Evolutionary conservation across 108 stramenopile species (phyloP).

Genomic region (Cyclotella cryptica): DNA sequence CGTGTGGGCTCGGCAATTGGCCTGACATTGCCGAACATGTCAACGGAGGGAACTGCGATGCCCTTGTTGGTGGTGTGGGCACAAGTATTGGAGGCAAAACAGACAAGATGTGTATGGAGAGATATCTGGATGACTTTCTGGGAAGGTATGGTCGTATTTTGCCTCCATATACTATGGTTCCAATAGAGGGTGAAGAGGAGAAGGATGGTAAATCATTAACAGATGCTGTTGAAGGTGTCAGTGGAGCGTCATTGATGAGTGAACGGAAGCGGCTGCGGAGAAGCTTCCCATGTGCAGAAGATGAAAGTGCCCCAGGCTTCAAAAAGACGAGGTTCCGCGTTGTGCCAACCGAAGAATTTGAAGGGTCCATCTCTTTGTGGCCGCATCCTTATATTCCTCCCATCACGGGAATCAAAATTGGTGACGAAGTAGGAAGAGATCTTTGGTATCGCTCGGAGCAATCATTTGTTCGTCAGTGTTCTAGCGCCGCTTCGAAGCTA

Average conservation of each 20-base stretch:
- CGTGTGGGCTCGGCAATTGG: constrained; percentile 90
- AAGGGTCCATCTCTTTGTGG: constrained; percentile 63
- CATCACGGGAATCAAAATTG: constrained; percentile 52
- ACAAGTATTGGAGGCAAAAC: constrained; percentile 60
- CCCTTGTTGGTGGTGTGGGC: not conserved
- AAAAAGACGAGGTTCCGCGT: constrained; percentile 72
- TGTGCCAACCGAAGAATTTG: constrained; percentile 72
- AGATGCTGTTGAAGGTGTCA: constrained; percentile 21
- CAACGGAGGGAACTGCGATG: constrained; percentile 59
- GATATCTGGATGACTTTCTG: constrained; percentile 89
- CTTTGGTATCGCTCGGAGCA: constrained; percentile 79
- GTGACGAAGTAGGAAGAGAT: constrained; percentile 85
- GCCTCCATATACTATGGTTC: constrained; percentile 80
- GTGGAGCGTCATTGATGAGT: constrained; percentile 1
- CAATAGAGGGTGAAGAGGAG: constrained; percentile 39
- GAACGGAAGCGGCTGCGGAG: constrained; percentile 42
- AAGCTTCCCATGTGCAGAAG: constrained; percentile 18
- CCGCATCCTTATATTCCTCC: constrained; percentile 74
- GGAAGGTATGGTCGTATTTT: constrained; percentile 89
- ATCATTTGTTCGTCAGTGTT: constrained; percentile 64
- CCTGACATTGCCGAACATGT: constrained; percentile 86
- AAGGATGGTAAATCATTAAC: constrained; percentile 26
- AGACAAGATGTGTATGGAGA: constrained; percentile 91
- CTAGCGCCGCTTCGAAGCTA: constrained; percentile 41
- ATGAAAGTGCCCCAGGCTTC: constrained; percentile 57